Conservation (phyloP, 1,284 basidiomycete genomes). For the Heterobasidion irregulare region DNA sequence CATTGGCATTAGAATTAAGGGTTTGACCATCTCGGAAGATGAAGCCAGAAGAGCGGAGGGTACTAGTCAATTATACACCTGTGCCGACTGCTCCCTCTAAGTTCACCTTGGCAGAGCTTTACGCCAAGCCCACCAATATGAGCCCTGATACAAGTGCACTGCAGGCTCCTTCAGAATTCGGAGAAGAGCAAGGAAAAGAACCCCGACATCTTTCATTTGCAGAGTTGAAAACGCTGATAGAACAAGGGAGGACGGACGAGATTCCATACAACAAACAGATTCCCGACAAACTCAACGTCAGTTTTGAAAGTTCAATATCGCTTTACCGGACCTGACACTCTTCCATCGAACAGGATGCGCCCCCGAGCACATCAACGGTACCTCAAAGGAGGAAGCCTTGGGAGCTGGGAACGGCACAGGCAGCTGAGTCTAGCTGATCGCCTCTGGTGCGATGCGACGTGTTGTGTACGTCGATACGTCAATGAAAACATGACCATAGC, state of each 20-base stretch:
- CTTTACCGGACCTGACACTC: background rate
- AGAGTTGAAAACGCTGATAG: constrained; percentile 61
- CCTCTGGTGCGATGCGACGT: too few species aligned
- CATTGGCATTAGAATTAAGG: constrained; percentile 12
- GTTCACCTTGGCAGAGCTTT: background rate
- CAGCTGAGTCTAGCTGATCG: background rate
- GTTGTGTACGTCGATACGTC: too few species aligned
- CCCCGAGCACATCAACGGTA: constrained; percentile 45
- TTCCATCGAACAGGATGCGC: constrained; percentile 28
- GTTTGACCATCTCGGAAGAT: constrained; percentile 15
- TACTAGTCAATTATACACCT: background rate
- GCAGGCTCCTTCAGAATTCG: background rate
- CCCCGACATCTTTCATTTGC: constrained; percentile 47
- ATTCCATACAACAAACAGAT: constrained; percentile 74
- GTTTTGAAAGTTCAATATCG: constrained; percentile 11
- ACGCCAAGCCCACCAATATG: background rate
- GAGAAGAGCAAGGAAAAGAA: constrained; percentile 17
- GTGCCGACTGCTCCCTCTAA: background rate
- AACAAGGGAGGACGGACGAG: constrained; percentile 57
- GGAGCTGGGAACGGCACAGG: constrained; percentile 28
- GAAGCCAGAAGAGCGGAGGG: constrained; percentile 13
- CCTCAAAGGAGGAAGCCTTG: constrained; percentile 52
- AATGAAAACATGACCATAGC: background rate
- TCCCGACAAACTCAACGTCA: constrained; percentile 52
- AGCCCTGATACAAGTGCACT: background rate